Conservation (phyloP, 2,329 filamentous ascomycete species). For the Phyllosticta citrichinensis region DNA sequence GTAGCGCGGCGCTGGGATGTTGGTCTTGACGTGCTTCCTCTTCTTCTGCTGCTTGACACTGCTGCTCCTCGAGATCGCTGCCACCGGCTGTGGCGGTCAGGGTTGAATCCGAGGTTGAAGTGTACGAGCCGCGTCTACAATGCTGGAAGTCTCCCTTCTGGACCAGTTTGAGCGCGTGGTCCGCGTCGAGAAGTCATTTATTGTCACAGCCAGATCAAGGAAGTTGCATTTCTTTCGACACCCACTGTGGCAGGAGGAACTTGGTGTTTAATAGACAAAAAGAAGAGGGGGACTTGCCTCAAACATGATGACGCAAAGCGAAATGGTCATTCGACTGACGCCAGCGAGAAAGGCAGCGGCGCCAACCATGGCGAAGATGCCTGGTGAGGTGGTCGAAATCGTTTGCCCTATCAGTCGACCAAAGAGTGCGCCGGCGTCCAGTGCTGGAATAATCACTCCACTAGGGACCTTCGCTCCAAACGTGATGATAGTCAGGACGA, state of each 20-base stretch:
- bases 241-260: slow-evolving; percentile 45
- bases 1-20: slow-evolving; percentile 30
- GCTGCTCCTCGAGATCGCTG: slow-evolving; percentile 10
- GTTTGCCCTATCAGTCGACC: slow-evolving; percentile 43
- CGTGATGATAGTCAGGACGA: slow-evolving; percentile 47
- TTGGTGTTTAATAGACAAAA: not conserved
- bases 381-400: slow-evolving; percentile 40
- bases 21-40: slow-evolving; percentile 8
- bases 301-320: slow-evolving; percentile 52
- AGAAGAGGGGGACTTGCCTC: slow-evolving; percentile 21
- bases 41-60: slow-evolving; percentile 10
- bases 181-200: slow-evolving; percentile 37
- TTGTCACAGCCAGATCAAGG: too few species aligned
- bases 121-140: too few species aligned
- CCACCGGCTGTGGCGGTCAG: too few species aligned
- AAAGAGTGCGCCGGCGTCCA: slow-evolving; percentile 49
- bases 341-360: slow-evolving; percentile 50
- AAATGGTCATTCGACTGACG: slow-evolving; percentile 49
- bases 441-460: slow-evolving; percentile 50
- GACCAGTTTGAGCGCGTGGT: slow-evolving; percentile 37
- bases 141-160: slow-evolving; percentile 14
- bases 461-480: slow-evolving; percentile 52
- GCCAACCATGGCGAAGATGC: slow-evolving; percentile 53
- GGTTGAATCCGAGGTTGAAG: too few species aligned
- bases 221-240: too few species aligned